These are phyloP conservation scores for Ascochyta rabiei DNA, from an alignment of 2,329 filamentous ascomycete genomes.

Conservation along the genomic window DNA sequence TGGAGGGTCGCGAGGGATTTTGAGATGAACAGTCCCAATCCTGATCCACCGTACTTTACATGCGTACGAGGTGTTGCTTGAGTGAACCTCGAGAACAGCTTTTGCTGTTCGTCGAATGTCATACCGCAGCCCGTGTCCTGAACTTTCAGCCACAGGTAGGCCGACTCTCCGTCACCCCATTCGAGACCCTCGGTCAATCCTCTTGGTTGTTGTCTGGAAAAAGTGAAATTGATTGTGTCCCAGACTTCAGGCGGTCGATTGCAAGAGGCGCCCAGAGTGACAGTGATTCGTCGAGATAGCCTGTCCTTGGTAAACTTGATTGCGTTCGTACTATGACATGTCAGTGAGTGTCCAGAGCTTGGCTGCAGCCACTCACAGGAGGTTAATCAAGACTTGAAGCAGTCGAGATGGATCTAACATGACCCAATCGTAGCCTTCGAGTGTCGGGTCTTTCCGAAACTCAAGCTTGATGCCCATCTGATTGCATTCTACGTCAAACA, in stretches of 20 bases:
- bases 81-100: slow-evolving; percentile 39
- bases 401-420: slow-evolving; percentile 39
- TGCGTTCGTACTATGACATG: slow-evolving; percentile 34
- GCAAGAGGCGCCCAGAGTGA: slow-evolving; percentile 46
- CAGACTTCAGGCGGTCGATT: slow-evolving; percentile 21
- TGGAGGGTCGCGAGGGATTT: slow-evolving; percentile 38
- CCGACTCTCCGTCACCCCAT: slow-evolving; percentile 43
- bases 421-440: slow-evolving; percentile 45
- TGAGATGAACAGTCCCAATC: slow-evolving; percentile 53
- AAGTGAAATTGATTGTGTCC: slow-evolving; percentile 25
- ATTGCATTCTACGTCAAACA: slow-evolving; percentile 38
- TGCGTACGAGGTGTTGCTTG: slow-evolving; percentile 42
- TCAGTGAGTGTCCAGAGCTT: slow-evolving; percentile 34
- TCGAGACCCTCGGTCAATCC: slow-evolving; percentile 22
- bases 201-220: slow-evolving; percentile 2
- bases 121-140: slow-evolving; percentile 50
- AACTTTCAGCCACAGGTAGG: slow-evolving; percentile 46
- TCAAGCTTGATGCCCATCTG: slow-evolving; percentile 47
- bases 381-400: slow-evolving; percentile 37
- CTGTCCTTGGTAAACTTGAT: slow-evolving; percentile 48
- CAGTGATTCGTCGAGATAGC: slow-evolving; percentile 40
- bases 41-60: slow-evolving; percentile 50
- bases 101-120: slow-evolving; percentile 44
- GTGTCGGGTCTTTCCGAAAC: slow-evolving; percentile 47
- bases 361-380: slow-evolving; percentile 32